Base-by-base conservation (phyloP, 2,329 filamentous ascomycete genomes). In the Stagonosporopsis chrysanthemi region DNA sequence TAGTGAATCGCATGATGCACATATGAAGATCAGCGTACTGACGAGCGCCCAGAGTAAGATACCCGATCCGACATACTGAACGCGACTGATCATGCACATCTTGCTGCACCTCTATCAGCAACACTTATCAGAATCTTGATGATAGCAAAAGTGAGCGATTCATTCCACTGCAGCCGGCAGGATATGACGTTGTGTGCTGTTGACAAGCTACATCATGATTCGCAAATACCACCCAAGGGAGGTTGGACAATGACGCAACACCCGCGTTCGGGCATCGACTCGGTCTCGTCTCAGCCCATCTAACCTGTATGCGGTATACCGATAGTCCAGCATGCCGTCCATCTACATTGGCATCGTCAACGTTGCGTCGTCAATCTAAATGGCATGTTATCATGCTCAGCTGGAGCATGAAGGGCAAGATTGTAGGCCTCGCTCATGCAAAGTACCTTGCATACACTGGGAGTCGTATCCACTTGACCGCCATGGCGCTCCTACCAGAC, bases 231-330 rank as follows among this genome's bases (percentile, higher is more conserved):
- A 23, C 23, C 31, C n/a, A n/a, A 26, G 26, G 14, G 17, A 35
- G 23, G 43, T 17, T 40, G 33, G 22, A 23, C 19, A 24, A 57
- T 57, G 54, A 57, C 53, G 53, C 47, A 56, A 56, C 31, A 33
- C 12, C 22, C 7, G 19, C 14, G 35, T 15, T 15, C 17, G 4
- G n/a, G 41, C 26, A 9, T 22, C 9, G 6, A n/a, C 1, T 23
- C 36, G 36, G 22, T 17, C 7, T 38, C 23, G 8, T 43, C 28
- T n/a, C 35, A 35, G 17, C 8, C 19, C 15, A 35, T 22, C 43
- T n/a, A 54, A 12, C 14, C 22, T 42, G 22, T 22, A 36, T 54
- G 15, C 11, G 22, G 29, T 47, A 29, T 33, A 35, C 36, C 36
- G 38, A 23, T 9, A 35, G 29, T 2, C 3, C 23, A 19, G 5